Evolutionary conservation across 2,329 filamentous ascomycete genomes (phyloP), one percentile per base, ranked within the genome.

Genomic region (Fusarium sp.): DNA sequence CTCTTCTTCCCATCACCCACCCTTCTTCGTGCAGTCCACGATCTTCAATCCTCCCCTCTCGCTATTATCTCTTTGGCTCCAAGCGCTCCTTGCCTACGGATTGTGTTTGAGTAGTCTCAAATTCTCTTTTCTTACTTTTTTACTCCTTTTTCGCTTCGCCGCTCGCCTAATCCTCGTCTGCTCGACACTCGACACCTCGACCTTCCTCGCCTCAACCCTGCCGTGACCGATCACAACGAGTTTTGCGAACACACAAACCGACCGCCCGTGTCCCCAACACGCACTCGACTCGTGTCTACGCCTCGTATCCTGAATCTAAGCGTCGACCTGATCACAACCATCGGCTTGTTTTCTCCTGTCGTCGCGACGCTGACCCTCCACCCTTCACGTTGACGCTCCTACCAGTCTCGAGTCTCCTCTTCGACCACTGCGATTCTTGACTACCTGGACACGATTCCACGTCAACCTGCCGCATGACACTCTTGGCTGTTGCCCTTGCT

Each of bases 11-110:
- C 62, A 69, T 70, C 67, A 66, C 70, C 74, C 69, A 73, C 71
- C 72, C 69, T 70, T 74, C 71, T 69, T 72, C 71, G 69, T 70
- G 64, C 71, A 65, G 61, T 72, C 72, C 71, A 73, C 71, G 72
- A 76, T 73, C 69, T 53, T 62, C 56, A 52, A 58, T 63, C 54
- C 57, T 54, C 50, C 53, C 54, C 44, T 66, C 63, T 61, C 54
- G 44, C 58, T 66, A 58, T 65, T 64, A 62, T 58, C 43, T 48
- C 46, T 59, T 59, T 58, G 58, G 51, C 65, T 65, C 54, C 58
- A 64, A 62, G 59, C 51, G 53, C 55, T 60, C 54, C 56, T 47
- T 42, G 46, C 58, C 53, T 57, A 57, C 43, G 43, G 58, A 66
- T 68, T 69, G 64, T 67, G 65, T 63, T 61, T 67, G 69, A 71